Conservation (phyloP, 2,329 filamentous ascomycete genomes). For the Fusarium veterinarium region DNA sequence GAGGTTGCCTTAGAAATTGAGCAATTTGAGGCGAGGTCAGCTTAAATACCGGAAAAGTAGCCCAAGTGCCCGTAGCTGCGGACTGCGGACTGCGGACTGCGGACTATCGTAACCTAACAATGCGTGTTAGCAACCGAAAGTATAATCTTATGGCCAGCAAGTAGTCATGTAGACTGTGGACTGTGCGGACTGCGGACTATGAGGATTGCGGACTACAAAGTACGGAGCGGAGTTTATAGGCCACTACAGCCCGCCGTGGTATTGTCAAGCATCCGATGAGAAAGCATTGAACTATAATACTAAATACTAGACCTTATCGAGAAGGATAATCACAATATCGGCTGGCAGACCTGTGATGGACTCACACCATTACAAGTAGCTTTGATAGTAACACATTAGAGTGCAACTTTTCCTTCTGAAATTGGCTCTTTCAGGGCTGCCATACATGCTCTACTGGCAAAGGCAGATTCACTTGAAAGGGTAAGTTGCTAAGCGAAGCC, state of each 20-base stretch:
- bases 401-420: background rate
- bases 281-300: background rate
- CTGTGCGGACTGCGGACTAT: background rate
- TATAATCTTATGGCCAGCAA: background rate
- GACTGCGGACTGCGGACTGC: background rate
- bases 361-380: background rate
- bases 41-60: background rate
- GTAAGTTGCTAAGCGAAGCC: background rate
- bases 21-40: background rate
- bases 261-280: too few relatives aligned
- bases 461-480: background rate
- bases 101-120: background rate
- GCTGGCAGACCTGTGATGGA: accelerated
- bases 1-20: background rate
- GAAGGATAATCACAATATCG: background rate
- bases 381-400: too few relatives aligned
- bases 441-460: background rate
- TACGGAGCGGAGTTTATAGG: background rate
- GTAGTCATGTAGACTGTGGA: background rate
- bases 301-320: background rate
- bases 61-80: background rate
- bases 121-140: background rate
- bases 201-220: background rate
- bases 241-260: background rate
- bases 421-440: background rate